phyloP scores from a whole-genome alignment of 176 grass and related monocot species.

The Triticum urartu region DNA sequence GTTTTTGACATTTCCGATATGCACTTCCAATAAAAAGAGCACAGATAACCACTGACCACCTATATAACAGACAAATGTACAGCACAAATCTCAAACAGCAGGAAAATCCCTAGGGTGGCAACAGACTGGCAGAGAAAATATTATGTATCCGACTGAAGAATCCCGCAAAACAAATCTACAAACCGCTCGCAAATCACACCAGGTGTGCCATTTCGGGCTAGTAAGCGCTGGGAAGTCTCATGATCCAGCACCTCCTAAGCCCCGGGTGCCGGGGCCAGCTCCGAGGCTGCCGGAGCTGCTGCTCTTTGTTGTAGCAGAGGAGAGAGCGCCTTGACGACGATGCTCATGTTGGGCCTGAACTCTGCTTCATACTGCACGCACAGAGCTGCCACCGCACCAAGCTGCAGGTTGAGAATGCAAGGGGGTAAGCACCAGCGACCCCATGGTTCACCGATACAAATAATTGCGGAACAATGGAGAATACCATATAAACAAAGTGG shows the following conservation, averaged over 20 bases:
- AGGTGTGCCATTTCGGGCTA: slow-evolving; percentile 8
- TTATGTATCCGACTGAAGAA: slow-evolving; percentile 7
- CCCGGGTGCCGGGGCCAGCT: slow-evolving; percentile 17
- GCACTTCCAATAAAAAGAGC: no score
- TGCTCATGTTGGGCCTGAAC: slow-evolving; percentile 94
- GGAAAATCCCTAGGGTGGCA: no score
- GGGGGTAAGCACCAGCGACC: background rate
- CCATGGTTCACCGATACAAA: background rate
- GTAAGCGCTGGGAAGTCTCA: background rate
- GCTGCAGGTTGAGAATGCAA: slow-evolving; percentile 37
- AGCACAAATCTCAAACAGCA: slow-evolving; percentile 11
- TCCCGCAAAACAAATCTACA: slow-evolving; percentile 4
- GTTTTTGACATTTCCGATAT: no score
- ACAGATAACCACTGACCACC: no score
- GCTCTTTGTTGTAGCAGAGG: slow-evolving; percentile 65
- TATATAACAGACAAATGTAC: slow-evolving; percentile 17
- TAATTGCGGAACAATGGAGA: background rate
- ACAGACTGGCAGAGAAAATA: background rate
- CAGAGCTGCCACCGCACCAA: slow-evolving; percentile 78
- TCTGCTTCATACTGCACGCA: slow-evolving; percentile 90
- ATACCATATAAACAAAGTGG: background rate
- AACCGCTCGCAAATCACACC: slow-evolving; percentile 4
- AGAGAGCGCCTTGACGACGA: slow-evolving; percentile 84
- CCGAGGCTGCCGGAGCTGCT: slow-evolving; percentile 20
- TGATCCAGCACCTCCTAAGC: slow-evolving; percentile 11